Percentiles rank a stretch among this genome's conserved stretches.
phyloP scores from a whole-genome alignment of 2,329 filamentous ascomycete species.

The Neofusicoccum kwambonambiense region DNA sequence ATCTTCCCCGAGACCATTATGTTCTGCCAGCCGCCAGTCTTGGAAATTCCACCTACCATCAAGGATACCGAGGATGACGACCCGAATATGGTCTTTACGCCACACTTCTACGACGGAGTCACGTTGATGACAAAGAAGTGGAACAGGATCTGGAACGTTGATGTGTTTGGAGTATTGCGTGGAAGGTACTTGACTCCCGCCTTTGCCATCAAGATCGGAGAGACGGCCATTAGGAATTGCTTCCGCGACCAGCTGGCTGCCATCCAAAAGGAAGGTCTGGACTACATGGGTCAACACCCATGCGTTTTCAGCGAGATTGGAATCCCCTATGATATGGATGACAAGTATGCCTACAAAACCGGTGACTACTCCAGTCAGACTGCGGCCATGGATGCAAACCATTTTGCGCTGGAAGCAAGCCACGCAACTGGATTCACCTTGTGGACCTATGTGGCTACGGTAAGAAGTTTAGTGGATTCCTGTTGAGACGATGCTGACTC shows the following conservation, averaged over 20 bases:
- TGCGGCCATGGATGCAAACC: slow-evolving; percentile 91
- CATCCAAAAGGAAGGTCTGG: slow-evolving; percentile 81
- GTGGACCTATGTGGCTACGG: slow-evolving; percentile 79
- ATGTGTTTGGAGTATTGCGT: slow-evolving; percentile 87
- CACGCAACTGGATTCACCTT: slow-evolving; percentile 80
- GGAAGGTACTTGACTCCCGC: slow-evolving; percentile 85
- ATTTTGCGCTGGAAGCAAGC: slow-evolving; percentile 85
- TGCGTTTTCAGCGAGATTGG: slow-evolving; percentile 93
- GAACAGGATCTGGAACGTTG: slow-evolving; percentile 97
- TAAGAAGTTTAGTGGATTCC: slow-evolving; percentile 39
- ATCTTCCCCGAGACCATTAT: slow-evolving; percentile 80
- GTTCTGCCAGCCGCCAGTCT: slow-evolving; percentile 85
- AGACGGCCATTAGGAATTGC: slow-evolving; percentile 91
- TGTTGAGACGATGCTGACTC: slow-evolving; percentile 5
- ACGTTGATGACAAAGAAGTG: slow-evolving; percentile 98
- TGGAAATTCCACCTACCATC: slow-evolving; percentile 85
- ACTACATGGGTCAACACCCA: slow-evolving; percentile 84
- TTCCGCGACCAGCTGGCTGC: slow-evolving; percentile 82
- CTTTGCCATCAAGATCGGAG: slow-evolving; percentile 89
- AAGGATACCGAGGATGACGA: slow-evolving; percentile 89
- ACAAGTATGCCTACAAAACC: slow-evolving; percentile 91
- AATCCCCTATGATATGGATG: slow-evolving; percentile 98
- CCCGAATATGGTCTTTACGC: slow-evolving; percentile 83
- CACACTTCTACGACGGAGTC: slow-evolving; percentile 95
- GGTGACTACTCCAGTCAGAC: slow-evolving; percentile 93